Conservation (phyloP, 768 basidiomycete species). For the Auriculariales sp. region DNA sequence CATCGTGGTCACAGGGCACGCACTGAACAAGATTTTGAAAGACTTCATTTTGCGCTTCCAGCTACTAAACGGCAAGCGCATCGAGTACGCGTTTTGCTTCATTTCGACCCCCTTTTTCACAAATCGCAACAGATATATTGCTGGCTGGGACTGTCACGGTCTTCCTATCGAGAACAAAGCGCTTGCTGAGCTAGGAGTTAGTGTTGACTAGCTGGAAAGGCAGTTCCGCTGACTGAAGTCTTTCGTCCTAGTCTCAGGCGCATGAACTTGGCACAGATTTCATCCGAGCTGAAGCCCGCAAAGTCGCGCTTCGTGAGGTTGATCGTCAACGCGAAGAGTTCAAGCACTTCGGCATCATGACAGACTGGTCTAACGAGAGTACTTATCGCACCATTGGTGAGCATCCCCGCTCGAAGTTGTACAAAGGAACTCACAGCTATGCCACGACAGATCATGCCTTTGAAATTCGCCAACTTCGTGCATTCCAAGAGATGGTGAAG, state of each 20-base stretch:
- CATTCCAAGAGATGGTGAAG: constrained; percentile 82
- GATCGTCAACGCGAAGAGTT: constrained; percentile 68
- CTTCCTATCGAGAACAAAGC: constrained; percentile 95
- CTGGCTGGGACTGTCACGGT: constrained; percentile 98
- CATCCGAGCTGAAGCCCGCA: constrained; percentile 58
- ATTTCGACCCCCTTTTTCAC: not conserved
- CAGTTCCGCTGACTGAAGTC: not conserved
- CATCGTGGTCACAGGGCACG: constrained; percentile 50
- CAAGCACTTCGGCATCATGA: constrained; percentile 75
- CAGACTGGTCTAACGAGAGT: constrained; percentile 58
- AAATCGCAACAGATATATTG: constrained; percentile 53
- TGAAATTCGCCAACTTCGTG: constrained; percentile 72
- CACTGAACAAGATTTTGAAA: constrained; percentile 90
- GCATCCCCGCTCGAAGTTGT: not conserved
- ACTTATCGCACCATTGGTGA: constrained; percentile 82
- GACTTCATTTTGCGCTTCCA: constrained; percentile 90
- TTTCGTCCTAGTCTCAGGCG: constrained; percentile 32
- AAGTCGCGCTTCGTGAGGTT: constrained; percentile 62
- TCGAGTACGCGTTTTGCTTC: constrained; percentile 48
- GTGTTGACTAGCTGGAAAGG: constrained; percentile 8
- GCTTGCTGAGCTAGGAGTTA: constrained; percentile 56
- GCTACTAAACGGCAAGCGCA: constrained; percentile 56
- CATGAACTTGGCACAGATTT: constrained; percentile 36
- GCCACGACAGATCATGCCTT: constrained; percentile 61
- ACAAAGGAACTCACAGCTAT: not conserved